Evolutionary conservation across 2,329 filamentous ascomycete genomes (phyloP), one percentile per base, ranked within the genome.

Genomic region (Graphilbum fragrans): DNA sequence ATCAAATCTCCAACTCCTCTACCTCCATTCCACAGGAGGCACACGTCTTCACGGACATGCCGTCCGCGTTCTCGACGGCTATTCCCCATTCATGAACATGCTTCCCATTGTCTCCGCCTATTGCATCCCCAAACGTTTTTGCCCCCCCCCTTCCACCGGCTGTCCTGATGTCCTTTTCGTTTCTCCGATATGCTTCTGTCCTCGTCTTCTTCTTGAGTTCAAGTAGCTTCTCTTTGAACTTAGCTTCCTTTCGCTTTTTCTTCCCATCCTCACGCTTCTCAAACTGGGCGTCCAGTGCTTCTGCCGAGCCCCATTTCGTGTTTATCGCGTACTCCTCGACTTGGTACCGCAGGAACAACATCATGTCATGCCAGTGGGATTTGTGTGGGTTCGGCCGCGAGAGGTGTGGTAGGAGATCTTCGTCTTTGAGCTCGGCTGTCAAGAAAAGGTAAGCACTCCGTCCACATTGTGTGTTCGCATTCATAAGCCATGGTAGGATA

Each of bases 291-390:
- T 96, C 92, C 5, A 96, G 64, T 0, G 80, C 83, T 55, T 92
- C 87, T 0, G 84, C 63, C 0, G 82, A 86, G 0, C 92, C 92
- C 92, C 92, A 98, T 64, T 95, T 95, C 49, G 77, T 78, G 1
- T 72, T 77, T 52, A 96, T 81, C 0, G 90, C 92, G 56, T 95
- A 95, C 43, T 87, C 86, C 56, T 98, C 92, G 2, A 98, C 85
- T 56, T 98, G 92, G 46, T 78, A 93, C 1, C 92, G 82, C 19
- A 98, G 69, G 57, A 92, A 98, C 3, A 98, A 73, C 81, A 94
- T 94, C 92, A 98, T 98, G 66, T 94, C 86, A 59, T 95, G 87
- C 86, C 87, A 98, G 44, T 88, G 87, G 0, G 83, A 79, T 58
- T 95, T 95, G 63, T 95, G 92, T 1, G 92, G 92, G 53, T 98